A percentile compares a stretch with the other conserved stretches of the same genome.
phyloP scores from a whole-genome alignment of 164 flowering plant species.

The Annona cherimola region DNA sequence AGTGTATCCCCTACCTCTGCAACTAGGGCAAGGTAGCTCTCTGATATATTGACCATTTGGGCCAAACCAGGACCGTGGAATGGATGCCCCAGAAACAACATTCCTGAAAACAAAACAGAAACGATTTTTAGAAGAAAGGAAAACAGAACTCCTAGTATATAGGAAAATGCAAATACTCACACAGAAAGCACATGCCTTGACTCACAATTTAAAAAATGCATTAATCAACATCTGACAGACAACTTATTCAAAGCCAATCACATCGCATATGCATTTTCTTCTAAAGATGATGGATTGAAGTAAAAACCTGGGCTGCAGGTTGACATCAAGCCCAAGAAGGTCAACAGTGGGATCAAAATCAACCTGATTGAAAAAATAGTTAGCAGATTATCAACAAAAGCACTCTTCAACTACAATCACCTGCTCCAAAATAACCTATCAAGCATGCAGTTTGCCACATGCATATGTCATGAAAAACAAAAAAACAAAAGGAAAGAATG shows the following conservation, averaged over 20 bases:
- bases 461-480: too few species aligned
- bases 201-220: background rate
- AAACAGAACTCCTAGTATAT: background rate
- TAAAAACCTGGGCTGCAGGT: constrained; percentile 47
- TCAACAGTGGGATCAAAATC: constrained; percentile 75
- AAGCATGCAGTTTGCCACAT: too few species aligned
- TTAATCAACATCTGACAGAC: background rate
- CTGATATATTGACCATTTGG: constrained; percentile 93
- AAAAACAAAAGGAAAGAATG: too few species aligned
- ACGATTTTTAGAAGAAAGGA: background rate
- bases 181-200: too few species aligned
- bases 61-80: constrained; percentile 89
- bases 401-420: too few species aligned
- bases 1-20: constrained; percentile 92
- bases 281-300: background rate
- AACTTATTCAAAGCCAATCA: background rate
- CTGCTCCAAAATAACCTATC: too few species aligned
- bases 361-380: constrained; percentile 29
- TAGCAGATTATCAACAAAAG: background rate
- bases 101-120: constrained; percentile 33
- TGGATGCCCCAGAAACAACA: constrained; percentile 24
- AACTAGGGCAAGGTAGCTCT: constrained; percentile 94
- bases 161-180: background rate
- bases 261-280: too few species aligned
- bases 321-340: constrained; percentile 55